These are phyloP conservation scores for Sphagnum fallax DNA, from an alignment of 228 moss, liverwort and hornwort genomes.

Conservation along the genomic window DNA sequence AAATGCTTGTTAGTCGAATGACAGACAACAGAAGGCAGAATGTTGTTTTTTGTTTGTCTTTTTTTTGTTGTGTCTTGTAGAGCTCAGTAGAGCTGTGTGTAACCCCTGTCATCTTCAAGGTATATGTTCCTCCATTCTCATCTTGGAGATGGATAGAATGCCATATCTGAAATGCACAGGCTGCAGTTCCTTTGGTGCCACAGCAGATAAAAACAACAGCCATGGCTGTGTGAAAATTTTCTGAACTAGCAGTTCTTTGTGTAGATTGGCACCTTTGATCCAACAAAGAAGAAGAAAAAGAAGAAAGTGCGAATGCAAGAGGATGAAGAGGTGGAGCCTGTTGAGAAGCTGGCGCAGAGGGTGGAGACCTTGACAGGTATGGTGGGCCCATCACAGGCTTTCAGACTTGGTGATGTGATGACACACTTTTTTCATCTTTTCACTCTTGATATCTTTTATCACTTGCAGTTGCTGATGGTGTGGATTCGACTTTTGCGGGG, in stretches of 20 bases:
- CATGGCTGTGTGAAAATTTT: neutral
- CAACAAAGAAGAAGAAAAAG: constrained; percentile 84
- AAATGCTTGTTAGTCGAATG: too few species aligned
- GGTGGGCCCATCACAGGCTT: neutral
- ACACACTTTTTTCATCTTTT: neutral
- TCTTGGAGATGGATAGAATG: too few species aligned
- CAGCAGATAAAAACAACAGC: too few species aligned
- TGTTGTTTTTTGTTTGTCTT: too few species aligned
- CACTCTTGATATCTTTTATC: neutral
- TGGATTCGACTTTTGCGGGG: constrained; percentile 50
- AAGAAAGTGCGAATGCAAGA: constrained; percentile 63
- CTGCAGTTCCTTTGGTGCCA: too few species aligned
- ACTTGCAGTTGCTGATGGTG: constrained; percentile 29
- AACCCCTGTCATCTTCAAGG: too few species aligned
- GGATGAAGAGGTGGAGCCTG: constrained; percentile 49
- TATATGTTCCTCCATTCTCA: too few species aligned
- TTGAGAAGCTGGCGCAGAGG: constrained; percentile 40
- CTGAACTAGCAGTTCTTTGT: constrained; percentile 12
- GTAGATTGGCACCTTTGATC: constrained; percentile 72
- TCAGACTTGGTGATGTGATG: neutral
- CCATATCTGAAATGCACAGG: too few species aligned
- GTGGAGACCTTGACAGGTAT: constrained; percentile 20
- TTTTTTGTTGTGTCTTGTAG: too few species aligned
- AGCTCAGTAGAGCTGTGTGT: too few species aligned
- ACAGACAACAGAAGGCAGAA: too few species aligned